Evolutionary conservation across 768 basidiomycete species (phyloP).

Genomic region (Kwoniella dendrophila): DNA sequence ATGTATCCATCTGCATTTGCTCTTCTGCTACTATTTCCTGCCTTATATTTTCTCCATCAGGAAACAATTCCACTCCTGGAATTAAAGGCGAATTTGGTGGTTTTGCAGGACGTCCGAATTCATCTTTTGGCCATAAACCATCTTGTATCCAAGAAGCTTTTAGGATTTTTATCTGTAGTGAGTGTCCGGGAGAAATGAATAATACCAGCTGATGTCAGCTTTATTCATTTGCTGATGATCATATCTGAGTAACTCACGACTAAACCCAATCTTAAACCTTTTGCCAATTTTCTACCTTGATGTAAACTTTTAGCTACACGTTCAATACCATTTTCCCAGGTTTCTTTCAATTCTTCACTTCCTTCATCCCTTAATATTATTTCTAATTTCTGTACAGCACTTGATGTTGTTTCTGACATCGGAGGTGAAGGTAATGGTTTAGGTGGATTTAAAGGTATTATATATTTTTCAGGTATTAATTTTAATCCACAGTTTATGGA

Average conservation of each 20-base stretch:
- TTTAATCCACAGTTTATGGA: neutral
- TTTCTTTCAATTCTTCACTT: slow-evolving; percentile 33
- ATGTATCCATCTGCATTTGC: too few relatives aligned
- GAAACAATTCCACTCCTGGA: slow-evolving; percentile 16
- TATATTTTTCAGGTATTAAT: slow-evolving; percentile 19
- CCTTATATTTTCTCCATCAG: neutral
- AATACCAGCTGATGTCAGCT: too few relatives aligned
- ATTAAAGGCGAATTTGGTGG: slow-evolving; percentile 37
- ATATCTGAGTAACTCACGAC: slow-evolving; percentile 30
- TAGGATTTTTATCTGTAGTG: slow-evolving; percentile 38
- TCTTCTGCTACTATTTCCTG: neutral
- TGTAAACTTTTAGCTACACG: slow-evolving; percentile 24
- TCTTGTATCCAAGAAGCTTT: slow-evolving; percentile 44
- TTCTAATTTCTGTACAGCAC: slow-evolving; percentile 36
- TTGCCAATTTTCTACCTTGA: slow-evolving; percentile 32
- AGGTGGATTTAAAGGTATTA: slow-evolving; percentile 25
- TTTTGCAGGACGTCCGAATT: slow-evolving; percentile 26
- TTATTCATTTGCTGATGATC: too few relatives aligned
- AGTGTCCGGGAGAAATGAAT: too few relatives aligned
- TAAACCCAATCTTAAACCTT: slow-evolving; percentile 38
- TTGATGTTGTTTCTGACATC: neutral
- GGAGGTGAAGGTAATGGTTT: slow-evolving; percentile 18
- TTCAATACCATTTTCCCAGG: slow-evolving; percentile 36
- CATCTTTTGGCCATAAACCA: slow-evolving; percentile 46
- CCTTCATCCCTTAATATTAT: slow-evolving; percentile 27